These are phyloP conservation scores for Colletotrichum sp. DNA, from an alignment of 2,329 filamentous ascomycete species.

Conservation along the genomic window DNA sequence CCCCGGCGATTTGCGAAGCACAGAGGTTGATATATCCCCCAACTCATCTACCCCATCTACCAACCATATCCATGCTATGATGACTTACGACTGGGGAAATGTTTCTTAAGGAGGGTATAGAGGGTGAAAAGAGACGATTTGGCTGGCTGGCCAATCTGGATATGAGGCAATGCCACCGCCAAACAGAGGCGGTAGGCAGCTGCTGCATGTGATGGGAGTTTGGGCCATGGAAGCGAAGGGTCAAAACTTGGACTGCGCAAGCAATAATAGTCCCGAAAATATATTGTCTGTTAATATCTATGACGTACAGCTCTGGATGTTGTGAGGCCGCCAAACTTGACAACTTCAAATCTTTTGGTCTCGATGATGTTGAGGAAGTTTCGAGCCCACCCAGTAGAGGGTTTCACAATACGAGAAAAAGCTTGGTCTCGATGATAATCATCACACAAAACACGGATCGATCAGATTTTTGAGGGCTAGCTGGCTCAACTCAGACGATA, in stretches of 20 bases:
- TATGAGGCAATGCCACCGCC: not conserved
- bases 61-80: not conserved
- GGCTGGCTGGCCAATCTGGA: not conserved
- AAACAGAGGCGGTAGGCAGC: not conserved
- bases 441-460: not conserved
- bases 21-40: not conserved
- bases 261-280: conserved; percentile 4
- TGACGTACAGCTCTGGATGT: not conserved
- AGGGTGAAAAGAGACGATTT: not conserved
- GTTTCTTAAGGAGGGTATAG: not conserved
- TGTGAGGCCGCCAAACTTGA: not conserved
- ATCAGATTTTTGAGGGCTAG: not conserved
- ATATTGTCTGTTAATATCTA: not conserved
- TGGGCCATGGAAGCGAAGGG: not conserved
- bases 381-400: no score
- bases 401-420: no score
- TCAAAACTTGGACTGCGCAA: conserved; percentile 14
- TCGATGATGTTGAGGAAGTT: not conserved
- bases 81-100: not conserved
- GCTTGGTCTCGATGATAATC: not conserved
- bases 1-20: conserved; percentile 10
- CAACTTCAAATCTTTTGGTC: not conserved
- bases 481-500: not conserved
- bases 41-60: not conserved
- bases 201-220: not conserved